Conservation (phyloP, 805 yeast genomes). For the Cyberlindnera nakhonratchasimensis region DNA sequence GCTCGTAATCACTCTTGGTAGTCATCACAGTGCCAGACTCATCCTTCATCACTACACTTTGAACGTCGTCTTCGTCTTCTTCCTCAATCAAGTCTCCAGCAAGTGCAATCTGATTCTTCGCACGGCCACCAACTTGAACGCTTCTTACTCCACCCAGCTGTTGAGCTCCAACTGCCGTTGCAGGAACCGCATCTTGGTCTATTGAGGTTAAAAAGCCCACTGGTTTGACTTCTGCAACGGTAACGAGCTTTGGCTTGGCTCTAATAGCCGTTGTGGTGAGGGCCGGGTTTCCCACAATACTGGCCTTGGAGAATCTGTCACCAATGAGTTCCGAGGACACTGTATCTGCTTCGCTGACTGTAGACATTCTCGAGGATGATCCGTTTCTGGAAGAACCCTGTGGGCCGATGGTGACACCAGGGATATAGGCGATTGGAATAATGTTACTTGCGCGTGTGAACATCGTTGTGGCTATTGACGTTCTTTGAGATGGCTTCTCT, state of each 20-base stretch:
- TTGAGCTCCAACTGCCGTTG: constrained; percentile 24
- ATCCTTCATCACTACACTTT: constrained; percentile 9
- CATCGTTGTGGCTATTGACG: constrained; percentile 54
- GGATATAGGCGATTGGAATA: constrained; percentile 89
- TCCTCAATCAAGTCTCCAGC: constrained; percentile 18
- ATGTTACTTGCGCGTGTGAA: constrained; percentile 82
- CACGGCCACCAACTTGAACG: constrained; percentile 19
- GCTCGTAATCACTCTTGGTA: constrained; percentile 23
- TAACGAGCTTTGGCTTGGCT: constrained; percentile 71
- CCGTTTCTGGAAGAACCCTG: constrained; percentile 5
- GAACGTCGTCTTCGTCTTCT: constrained; percentile 17
- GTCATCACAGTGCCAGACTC: constrained; percentile 7
- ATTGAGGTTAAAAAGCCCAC: background rate
- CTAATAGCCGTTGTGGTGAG: constrained; percentile 65
- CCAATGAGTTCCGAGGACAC: constrained; percentile 28
- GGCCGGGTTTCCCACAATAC: constrained; percentile 40
- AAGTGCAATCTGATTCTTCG: constrained; percentile 8
- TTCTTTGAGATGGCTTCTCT: constrained; percentile 28
- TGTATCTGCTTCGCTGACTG: constrained; percentile 18
- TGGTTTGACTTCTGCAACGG: constrained; percentile 29
- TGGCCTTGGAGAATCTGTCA: constrained; percentile 38
- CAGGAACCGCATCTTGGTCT: constrained; percentile 20
- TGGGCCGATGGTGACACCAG: constrained; percentile 75
- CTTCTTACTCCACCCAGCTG: constrained; percentile 27
- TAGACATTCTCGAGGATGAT: constrained; percentile 31